Evolutionary conservation across 345 rosid genomes (phyloP).

Genomic region (Brassica cretica): DNA sequence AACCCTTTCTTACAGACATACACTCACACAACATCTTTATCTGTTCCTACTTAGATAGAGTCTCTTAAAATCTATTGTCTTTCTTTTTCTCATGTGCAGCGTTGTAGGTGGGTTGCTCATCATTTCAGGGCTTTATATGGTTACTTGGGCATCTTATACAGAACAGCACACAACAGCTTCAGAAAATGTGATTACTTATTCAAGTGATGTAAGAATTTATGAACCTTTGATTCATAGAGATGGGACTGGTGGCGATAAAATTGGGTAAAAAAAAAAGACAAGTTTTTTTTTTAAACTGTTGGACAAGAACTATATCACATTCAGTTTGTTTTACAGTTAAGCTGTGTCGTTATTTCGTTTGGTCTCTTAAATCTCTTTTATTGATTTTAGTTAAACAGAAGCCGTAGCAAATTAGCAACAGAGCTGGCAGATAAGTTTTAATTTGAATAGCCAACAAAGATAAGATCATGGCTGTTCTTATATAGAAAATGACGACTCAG

Average conservation of each 20-base stretch:
- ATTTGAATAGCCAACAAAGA: neutral
- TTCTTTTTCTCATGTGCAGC: constrained; percentile 42
- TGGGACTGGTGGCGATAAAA: constrained; percentile 22
- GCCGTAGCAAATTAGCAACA: neutral
- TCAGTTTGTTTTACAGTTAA: neutral
- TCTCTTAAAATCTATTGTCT: neutral
- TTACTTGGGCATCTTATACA: constrained; percentile 84
- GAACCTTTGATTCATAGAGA: constrained; percentile 65
- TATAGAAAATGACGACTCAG: neutral
- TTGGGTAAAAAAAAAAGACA: constrained; percentile 42
- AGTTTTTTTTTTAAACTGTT: constrained; percentile 25
- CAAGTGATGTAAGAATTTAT: constrained; percentile 35
- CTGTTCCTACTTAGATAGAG: neutral
- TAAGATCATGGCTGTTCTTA: neutral
- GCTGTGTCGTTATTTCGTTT: neutral
- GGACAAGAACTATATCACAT: constrained; percentile 3
- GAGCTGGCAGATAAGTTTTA: neutral
- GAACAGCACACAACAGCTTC: constrained; percentile 44
- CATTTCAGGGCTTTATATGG: constrained; percentile 77
- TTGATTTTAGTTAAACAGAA: neutral
- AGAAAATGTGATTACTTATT: constrained; percentile 22
- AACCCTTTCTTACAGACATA: neutral
- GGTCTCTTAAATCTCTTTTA: neutral
- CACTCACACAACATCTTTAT: neutral
- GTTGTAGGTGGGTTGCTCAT: constrained; percentile 78